Base-by-base conservation (phyloP, 257 asterid species). In the Petunia axillaris region DNA sequence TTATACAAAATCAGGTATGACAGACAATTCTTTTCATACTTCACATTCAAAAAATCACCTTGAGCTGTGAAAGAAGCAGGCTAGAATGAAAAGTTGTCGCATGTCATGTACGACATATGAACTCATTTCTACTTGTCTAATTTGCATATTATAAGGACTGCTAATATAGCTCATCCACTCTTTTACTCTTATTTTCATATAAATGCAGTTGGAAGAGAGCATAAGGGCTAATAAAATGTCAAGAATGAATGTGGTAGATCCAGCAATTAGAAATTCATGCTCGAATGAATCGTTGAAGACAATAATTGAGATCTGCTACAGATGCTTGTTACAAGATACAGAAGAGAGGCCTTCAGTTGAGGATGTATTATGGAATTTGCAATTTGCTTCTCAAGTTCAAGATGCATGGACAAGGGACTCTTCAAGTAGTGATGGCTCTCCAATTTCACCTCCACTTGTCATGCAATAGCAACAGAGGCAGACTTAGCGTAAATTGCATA, bases 371-470 rank as follows among this genome's bases (percentile, higher is more conserved):
- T 95, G 99, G 99, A 91, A 95, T 82, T 74, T 95, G 93, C 99
- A 91, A 83, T 95, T 91, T 88, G 98, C 99, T 81, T 92, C 97
- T 77, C 99, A 95, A 85, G 97, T 93, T 62, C 97, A 93, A 82
- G 97, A 90, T 63, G 5, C 77, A 71, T 71, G 44, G 77, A 71
- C 25, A 71, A 71, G 41, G 16, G 93, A 87, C 15, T 75, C 78
- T 86, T 91, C 46, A 89, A 91, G 78, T 10, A 93, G 93, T 10
- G 99, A 93, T 38, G 83, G 88, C 54, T 95, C 99, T 75, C 98
- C 99, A 3, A 67, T 90, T 73, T 87, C 77, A 48, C 96, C 82
- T 48, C 89, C 87, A 77, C 87, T 85, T 59, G 25, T 85, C 11
- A 66, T 86, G 82, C 84, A 83, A 36, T 60, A 83, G 65, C 25